These are phyloP conservation scores for Aspergillus ochraceus DNA, from an alignment of 2,329 filamentous ascomycete species.

Conservation along the genomic window DNA sequence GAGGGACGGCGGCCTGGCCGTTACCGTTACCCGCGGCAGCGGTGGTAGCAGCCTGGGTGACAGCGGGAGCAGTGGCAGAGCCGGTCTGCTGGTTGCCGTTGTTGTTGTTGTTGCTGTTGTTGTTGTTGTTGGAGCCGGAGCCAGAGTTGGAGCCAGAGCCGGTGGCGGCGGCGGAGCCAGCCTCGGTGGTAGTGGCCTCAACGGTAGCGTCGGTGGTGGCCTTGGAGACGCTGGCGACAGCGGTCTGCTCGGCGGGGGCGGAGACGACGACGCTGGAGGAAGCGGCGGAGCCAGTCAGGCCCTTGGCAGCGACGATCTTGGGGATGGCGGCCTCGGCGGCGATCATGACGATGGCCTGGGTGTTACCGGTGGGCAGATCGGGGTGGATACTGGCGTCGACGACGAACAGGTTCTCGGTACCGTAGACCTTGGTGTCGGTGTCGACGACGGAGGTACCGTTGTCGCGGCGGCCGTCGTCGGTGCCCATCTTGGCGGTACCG, in stretches of 20 bases:
- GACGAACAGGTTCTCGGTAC: slow-evolving; percentile 67
- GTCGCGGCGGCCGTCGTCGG: slow-evolving; percentile 52
- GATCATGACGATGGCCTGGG: slow-evolving; percentile 63
- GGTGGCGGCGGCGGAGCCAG: neutral
- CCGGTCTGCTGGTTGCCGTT: no score
- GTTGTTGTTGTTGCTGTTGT: no score
- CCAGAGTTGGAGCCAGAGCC: neutral
- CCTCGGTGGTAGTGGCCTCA: neutral
- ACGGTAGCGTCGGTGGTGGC: neutral
- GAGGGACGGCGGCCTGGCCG: neutral
- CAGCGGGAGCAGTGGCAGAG: neutral
- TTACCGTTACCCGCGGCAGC: neutral
- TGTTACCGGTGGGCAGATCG: slow-evolving; percentile 67
- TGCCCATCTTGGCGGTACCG: slow-evolving; percentile 62
- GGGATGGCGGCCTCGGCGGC: slow-evolving; percentile 57
- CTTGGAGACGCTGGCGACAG: neutral
- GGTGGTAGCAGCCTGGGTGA: neutral
- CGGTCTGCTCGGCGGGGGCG: neutral
- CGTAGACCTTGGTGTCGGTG: slow-evolving; percentile 63
- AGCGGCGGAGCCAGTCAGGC: neutral
- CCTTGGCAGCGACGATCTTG: slow-evolving; percentile 40
- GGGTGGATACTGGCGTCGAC: slow-evolving; percentile 70
- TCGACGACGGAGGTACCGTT: slow-evolving; percentile 64
- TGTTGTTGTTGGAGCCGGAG: neutral
- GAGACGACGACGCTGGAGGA: neutral